Evolutionary conservation across 495 filamentous ascomycete species (phyloP).

Genomic region (Lindgomyces ingoldianus): DNA sequence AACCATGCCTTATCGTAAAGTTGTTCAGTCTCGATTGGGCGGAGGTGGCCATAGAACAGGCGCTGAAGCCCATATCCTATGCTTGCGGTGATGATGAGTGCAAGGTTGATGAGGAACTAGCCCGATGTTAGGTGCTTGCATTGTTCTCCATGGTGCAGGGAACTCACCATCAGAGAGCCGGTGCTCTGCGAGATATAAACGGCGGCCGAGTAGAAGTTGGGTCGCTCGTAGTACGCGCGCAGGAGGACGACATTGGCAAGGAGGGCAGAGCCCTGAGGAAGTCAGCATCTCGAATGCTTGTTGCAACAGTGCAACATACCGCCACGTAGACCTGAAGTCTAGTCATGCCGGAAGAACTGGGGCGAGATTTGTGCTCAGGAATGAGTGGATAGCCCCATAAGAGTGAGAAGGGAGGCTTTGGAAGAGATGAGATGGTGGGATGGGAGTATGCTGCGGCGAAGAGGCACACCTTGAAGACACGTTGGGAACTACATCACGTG

Average conservation of each 20-base stretch:
- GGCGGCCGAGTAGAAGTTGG: slow-evolving; percentile 96
- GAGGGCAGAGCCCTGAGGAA: slow-evolving; percentile 66
- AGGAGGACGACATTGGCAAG: slow-evolving; percentile 80
- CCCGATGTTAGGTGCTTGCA: background rate
- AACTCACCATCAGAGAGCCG: slow-evolving; percentile 81
- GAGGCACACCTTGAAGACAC: too few relatives aligned
- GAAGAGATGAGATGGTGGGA: background rate
- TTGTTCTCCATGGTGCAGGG: background rate
- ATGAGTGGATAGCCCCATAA: slow-evolving; percentile 17
- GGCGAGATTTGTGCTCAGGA: background rate
- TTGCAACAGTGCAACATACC: slow-evolving; percentile 5
- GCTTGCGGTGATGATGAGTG: slow-evolving; percentile 71
- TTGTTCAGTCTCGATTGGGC: slow-evolving; percentile 92
- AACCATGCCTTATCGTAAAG: slow-evolving; percentile 98
- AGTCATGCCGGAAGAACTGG: slow-evolving; percentile 16
- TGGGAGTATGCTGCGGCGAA: background rate
- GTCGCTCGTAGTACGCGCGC: slow-evolving; percentile 87
- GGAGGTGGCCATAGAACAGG: slow-evolving; percentile 86
- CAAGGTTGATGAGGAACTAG: slow-evolving; percentile 79
- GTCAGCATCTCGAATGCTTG: slow-evolving; percentile 14
- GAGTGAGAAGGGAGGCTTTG: background rate
- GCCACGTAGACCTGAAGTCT: slow-evolving; percentile 30
- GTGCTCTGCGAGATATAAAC: slow-evolving; percentile 96
- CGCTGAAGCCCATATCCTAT: slow-evolving; percentile 85
- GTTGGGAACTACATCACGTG: too few relatives aligned